These are phyloP conservation scores for Podospora tetraspora DNA, from an alignment of 495 filamentous ascomycete genomes.

Conservation along the genomic window DNA sequence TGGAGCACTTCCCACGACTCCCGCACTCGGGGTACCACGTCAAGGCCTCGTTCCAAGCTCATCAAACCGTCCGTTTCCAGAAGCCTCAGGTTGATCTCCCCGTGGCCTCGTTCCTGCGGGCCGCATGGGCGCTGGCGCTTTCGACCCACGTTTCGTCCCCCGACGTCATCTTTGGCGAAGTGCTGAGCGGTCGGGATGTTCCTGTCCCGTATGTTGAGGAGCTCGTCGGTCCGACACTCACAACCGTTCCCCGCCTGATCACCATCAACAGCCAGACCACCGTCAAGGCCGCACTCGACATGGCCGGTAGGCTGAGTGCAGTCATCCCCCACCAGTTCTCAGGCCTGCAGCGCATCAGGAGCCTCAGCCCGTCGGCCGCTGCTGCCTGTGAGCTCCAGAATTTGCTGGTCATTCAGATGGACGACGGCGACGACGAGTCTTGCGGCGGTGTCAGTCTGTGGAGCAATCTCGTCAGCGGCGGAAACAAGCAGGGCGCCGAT, in stretches of 20 bases:
- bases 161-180: slow-evolving; percentile 51
- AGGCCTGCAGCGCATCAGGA: slow-evolving; percentile 57
- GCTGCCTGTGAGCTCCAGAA: slow-evolving; percentile 57
- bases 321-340: slow-evolving; percentile 53
- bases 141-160: slow-evolving; percentile 27
- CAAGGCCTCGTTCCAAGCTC: slow-evolving; percentile 18
- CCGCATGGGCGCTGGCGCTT: slow-evolving; percentile 36
- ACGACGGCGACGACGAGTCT: slow-evolving; percentile 19
- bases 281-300: slow-evolving; percentile 33
- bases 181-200: slow-evolving; percentile 45
- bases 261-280: slow-evolving; percentile 24
- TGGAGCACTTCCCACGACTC: slow-evolving; percentile 27
- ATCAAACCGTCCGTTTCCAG: slow-evolving; percentile 4
- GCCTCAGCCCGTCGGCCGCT: slow-evolving; percentile 47
- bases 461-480: slow-evolving; percentile 19
- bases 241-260: slow-evolving; percentile 54
- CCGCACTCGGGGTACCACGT: slow-evolving; percentile 21
- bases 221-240: slow-evolving; percentile 51
- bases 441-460: slow-evolving; percentile 14
- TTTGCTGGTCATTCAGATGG: slow-evolving; percentile 49
- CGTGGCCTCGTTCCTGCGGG: slow-evolving; percentile 30
- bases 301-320: slow-evolving; percentile 47
- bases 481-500: slow-evolving; percentile 19
- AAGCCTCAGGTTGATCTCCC: slow-evolving; percentile 21
- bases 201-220: slow-evolving; percentile 41